phyloP scores from a whole-genome alignment of 768 basidiomycete genomes.

The Lactifluus pinguis region DNA sequence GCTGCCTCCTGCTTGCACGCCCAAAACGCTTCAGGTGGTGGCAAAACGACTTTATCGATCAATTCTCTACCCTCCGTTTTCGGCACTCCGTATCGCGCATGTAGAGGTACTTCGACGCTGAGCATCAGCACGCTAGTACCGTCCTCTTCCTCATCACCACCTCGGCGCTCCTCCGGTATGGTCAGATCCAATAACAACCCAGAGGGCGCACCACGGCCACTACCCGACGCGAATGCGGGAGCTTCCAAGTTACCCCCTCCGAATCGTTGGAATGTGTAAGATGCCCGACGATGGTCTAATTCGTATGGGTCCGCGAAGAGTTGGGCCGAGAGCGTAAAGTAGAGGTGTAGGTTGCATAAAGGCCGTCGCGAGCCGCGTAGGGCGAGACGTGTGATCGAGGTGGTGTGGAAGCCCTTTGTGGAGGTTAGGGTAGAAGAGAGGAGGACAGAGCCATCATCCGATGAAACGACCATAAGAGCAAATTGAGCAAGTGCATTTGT shows the following conservation, averaged over 20 bases:
- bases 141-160: no score
- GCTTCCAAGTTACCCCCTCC: slow-evolving; percentile 10
- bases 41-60: slow-evolving; percentile 2
- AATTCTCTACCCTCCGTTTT: background rate
- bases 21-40: slow-evolving; percentile 6
- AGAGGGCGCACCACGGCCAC: background rate
- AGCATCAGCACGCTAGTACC: background rate
- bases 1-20: background rate
- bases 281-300: background rate
- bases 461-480: background rate
- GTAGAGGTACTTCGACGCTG: slow-evolving; percentile 2
- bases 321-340: slow-evolving; percentile 1
- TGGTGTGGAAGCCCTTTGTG: background rate
- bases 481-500: no score
- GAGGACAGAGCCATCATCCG: background rate
- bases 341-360: slow-evolving; percentile 1
- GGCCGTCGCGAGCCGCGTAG: background rate
- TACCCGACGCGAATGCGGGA: background rate
- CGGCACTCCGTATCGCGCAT: slow-evolving; percentile 7
- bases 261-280: slow-evolving; percentile 12
- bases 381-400: background rate
- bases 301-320: slow-evolving; percentile 9
- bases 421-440: no score
- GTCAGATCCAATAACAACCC: slow-evolving; percentile 2
- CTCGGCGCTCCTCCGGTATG: background rate